Evolutionary conservation across 306 rosid genomes (phyloP).

Genomic region (Medicago ruthenica): DNA sequence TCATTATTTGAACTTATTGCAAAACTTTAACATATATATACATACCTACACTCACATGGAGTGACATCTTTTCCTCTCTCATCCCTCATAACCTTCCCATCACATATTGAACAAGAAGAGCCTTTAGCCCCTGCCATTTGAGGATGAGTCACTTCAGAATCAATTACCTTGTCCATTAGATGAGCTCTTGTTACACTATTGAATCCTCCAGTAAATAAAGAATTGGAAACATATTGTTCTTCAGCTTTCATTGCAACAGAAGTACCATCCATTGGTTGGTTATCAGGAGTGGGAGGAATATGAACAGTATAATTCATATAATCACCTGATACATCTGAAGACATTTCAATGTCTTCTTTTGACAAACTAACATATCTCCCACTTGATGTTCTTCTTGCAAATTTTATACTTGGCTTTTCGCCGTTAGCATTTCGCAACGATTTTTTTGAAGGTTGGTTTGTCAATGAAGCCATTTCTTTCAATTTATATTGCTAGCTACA

Average conservation of each 20-base stretch:
- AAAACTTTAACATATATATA: not conserved
- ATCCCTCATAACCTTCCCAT: constrained; percentile 87
- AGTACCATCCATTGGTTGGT: constrained; percentile 77
- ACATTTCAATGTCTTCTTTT: constrained; percentile 83
- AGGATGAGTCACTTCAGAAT: constrained; percentile 83
- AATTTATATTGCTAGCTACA: not conserved
- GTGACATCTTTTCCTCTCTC: constrained; percentile 77
- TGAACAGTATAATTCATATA: constrained; percentile 89
- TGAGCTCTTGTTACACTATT: constrained; percentile 86
- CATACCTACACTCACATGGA: constrained; percentile 92
- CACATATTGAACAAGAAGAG: constrained; percentile 76
- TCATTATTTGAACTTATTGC: not conserved
- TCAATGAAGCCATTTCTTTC: constrained; percentile 54
- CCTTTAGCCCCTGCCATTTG: constrained; percentile 97
- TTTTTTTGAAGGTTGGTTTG: constrained; percentile 70
- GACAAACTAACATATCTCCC: constrained; percentile 81
- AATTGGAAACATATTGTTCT: constrained; percentile 87
- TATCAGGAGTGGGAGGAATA: constrained; percentile 87
- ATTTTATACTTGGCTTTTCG: constrained; percentile 51
- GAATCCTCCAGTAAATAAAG: constrained; percentile 86
- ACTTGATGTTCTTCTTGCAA: constrained; percentile 88
- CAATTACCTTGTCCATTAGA: constrained; percentile 91
- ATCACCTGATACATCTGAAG: constrained; percentile 70
- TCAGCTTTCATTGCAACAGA: constrained; percentile 82
- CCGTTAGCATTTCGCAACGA: constrained; percentile 44